A percentile compares a stretch with the other conserved stretches of the same genome.
phyloP scores from a whole-genome alignment of 2,329 filamentous ascomycete species.

The Saccharata proteae region DNA sequence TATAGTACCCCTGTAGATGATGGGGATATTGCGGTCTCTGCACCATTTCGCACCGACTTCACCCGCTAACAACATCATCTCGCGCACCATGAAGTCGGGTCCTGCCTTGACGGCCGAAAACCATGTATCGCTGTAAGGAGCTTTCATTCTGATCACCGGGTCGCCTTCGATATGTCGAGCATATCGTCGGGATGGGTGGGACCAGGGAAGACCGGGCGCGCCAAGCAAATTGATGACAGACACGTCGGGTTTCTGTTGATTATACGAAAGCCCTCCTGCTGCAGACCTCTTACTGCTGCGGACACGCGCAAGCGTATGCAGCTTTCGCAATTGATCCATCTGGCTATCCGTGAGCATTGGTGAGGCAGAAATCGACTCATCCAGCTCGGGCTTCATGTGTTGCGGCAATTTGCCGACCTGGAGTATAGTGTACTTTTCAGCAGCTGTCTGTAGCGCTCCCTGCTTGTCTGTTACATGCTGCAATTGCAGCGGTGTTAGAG shows the following conservation, averaged over 20 bases:
- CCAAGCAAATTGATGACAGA: slow-evolving; percentile 23
- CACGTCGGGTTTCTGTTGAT: slow-evolving; percentile 16
- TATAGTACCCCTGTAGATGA: slow-evolving; percentile 34
- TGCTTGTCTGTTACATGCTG: slow-evolving; percentile 23
- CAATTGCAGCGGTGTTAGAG: slow-evolving; percentile 35
- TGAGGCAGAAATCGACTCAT: too few relatives aligned
- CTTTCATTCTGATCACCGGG: slow-evolving; percentile 28
- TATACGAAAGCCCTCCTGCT: slow-evolving; percentile 27
- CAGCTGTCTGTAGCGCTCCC: slow-evolving; percentile 13
- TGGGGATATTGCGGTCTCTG: slow-evolving; percentile 38
- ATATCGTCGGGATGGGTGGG: slow-evolving; percentile 25
- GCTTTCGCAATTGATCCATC: slow-evolving; percentile 20
- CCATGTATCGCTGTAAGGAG: slow-evolving; percentile 11
- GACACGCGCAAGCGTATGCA: slow-evolving; percentile 23
- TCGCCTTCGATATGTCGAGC: slow-evolving; percentile 30
- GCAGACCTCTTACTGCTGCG: slow-evolving; percentile 21
- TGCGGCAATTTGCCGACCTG: too few relatives aligned
- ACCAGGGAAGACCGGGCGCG: slow-evolving; percentile 25
- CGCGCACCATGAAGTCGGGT: slow-evolving; percentile 20
- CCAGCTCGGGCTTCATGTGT: too few relatives aligned
- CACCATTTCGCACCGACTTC: slow-evolving; percentile 41
- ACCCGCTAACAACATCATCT: slow-evolving; percentile 44
- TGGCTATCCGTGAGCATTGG: slow-evolving; percentile 11
- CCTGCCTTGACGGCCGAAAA: slow-evolving; percentile 12
- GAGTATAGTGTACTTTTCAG: slow-evolving; percentile 1